Percentiles rank a stretch among this genome's conserved stretches.
These are phyloP conservation scores for Boletellus emodensis DNA, from an alignment of 768 basidiomycete genomes.

Conservation along the genomic window DNA sequence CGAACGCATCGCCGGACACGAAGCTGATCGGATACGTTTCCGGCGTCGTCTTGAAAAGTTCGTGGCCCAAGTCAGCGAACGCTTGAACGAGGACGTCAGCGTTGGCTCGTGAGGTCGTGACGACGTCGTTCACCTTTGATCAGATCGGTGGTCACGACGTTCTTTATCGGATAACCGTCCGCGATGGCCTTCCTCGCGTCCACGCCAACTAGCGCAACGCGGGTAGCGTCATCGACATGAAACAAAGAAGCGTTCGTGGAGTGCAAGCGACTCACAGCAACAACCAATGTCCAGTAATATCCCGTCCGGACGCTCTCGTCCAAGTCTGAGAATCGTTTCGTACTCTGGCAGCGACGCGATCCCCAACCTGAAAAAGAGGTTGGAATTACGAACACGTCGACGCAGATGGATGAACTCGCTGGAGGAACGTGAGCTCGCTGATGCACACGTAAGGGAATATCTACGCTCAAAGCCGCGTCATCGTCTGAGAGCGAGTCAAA, in stretches of 20 bases:
- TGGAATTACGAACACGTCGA: background rate
- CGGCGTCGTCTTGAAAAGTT: conserved; percentile 54
- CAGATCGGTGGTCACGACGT: conserved; percentile 40
- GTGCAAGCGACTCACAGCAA: conserved; percentile 33
- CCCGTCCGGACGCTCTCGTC: conserved; percentile 31
- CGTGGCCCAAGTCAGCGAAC: conserved; percentile 57
- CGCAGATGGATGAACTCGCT: conserved; percentile 2
- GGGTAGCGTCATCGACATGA: background rate
- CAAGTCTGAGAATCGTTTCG: conserved; percentile 32
- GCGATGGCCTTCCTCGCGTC: conserved; percentile 39
- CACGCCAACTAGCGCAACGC: conserved; percentile 16
- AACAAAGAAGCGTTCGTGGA: background rate
- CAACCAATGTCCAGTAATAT: conserved; percentile 46
- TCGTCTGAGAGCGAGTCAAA: background rate
- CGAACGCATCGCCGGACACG: conserved; percentile 52
- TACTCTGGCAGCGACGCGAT: conserved; percentile 18
- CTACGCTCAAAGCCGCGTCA: conserved; percentile 9
- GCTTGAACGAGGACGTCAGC: conserved; percentile 28
- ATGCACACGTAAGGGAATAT: conserved; percentile 30
- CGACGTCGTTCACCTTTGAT: conserved; percentile 26
- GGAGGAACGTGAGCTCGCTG: conserved; percentile 21
- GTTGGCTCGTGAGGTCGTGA: background rate
- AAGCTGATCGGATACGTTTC: conserved; percentile 50
- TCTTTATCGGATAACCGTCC: conserved; percentile 42
- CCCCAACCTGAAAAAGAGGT: conserved; percentile 6